Conservation (phyloP, 2,329 filamentous ascomycete genomes). For the Phyllosticta capitalensis region DNA sequence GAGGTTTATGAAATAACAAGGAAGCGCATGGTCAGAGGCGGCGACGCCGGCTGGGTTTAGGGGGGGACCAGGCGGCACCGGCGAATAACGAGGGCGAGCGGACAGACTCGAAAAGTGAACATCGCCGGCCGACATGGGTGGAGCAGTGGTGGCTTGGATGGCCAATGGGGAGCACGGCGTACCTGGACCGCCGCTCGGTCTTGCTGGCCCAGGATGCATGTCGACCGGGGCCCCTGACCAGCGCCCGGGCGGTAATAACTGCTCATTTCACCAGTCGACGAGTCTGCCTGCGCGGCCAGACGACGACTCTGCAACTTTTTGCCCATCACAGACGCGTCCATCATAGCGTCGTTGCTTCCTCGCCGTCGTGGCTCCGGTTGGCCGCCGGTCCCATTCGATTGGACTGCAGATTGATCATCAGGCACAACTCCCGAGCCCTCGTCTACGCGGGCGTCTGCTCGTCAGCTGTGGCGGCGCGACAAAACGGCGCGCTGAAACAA, state of each 20-base stretch:
- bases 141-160: conserved; percentile 3
- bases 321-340: neutral
- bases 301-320: neutral
- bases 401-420: too few relatives aligned
- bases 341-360: neutral
- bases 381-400: neutral
- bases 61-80: conserved; percentile 16
- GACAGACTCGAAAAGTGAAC: conserved; percentile 10
- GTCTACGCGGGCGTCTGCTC: neutral
- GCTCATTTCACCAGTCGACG: conserved; percentile 9
- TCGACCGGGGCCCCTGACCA: conserved; percentile 10
- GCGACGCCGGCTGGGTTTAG: conserved; percentile 8
- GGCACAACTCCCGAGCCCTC: neutral
- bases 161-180: conserved; percentile 11
- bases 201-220: conserved; percentile 9
- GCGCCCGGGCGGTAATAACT: conserved; percentile 8
- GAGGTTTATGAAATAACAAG: conserved; percentile 23
- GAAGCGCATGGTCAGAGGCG: conserved; percentile 3
- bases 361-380: neutral
- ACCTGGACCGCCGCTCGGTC: conserved; percentile 11
- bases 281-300: conserved; percentile 6
- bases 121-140: conserved; percentile 13
- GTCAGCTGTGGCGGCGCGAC: neutral
- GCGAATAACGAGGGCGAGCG: conserved; percentile 26
- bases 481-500: neutral